Percentiles rank a stretch among this genome's conserved stretches.
Evolutionary conservation across 805 yeast genomes (phyloP).

Genomic region (Candida corydali): DNA sequence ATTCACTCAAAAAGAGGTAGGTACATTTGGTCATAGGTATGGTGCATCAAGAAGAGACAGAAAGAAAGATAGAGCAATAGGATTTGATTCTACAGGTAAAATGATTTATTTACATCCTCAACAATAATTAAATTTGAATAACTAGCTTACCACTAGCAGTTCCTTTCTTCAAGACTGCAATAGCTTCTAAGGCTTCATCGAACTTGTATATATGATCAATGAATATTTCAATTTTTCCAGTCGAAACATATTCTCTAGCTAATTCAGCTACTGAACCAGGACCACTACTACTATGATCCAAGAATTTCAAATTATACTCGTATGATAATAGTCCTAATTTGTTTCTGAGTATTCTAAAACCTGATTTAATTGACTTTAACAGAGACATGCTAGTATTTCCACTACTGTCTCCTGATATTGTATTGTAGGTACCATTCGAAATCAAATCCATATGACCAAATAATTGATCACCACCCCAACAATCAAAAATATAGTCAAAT

Average conservation of each 20-base stretch:
- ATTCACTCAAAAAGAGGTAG: slow-evolving; percentile 75
- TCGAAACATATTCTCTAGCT: slow-evolving; percentile 38
- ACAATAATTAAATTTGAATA: slow-evolving; percentile 16
- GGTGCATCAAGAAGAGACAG: slow-evolving; percentile 88
- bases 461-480: slow-evolving; percentile 56
- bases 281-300: slow-evolving; percentile 1
- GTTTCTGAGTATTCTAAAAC: not conserved
- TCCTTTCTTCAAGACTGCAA: slow-evolving; percentile 42
- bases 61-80: slow-evolving; percentile 75
- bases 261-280: slow-evolving; percentile 15
- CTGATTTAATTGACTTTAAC: slow-evolving; percentile 1
- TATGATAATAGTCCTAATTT: slow-evolving; percentile 5
- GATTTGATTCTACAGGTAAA: slow-evolving; percentile 65
- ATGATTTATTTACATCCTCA: slow-evolving; percentile 38
- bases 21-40: slow-evolving; percentile 85
- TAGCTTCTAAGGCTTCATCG: slow-evolving; percentile 48
- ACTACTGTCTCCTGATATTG: slow-evolving; percentile 54
- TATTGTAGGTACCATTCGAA: slow-evolving; percentile 50
- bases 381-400: slow-evolving; percentile 1
- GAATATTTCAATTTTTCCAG: slow-evolving; percentile 39
- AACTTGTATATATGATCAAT: slow-evolving; percentile 54
- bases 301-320: slow-evolving; percentile 2
- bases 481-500: slow-evolving; percentile 63
- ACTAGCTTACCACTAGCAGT: slow-evolving; percentile 67
- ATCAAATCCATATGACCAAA: slow-evolving; percentile 35